Percentiles rank a stretch among this genome's conserved stretches.
Conservation (phyloP, 2,329 filamentous ascomycete species). For the Colletotrichum caudatum region DNA sequence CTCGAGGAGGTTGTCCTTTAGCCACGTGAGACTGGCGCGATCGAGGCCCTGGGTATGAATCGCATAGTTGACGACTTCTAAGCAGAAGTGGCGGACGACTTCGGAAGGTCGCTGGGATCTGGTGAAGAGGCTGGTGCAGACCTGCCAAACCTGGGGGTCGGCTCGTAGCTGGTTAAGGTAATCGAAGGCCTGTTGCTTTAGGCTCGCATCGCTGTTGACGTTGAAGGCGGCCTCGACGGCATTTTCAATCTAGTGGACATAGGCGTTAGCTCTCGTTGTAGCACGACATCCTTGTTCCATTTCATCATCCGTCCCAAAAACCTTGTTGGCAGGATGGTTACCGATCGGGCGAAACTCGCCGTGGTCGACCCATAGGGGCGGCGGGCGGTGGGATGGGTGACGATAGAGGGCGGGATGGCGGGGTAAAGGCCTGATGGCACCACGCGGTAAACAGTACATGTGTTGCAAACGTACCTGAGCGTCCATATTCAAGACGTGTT, state of each 20-base stretch:
- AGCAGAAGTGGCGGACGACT: slow-evolving; percentile 86
- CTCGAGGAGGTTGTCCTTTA: slow-evolving; percentile 84
- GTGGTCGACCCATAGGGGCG: slow-evolving; percentile 20
- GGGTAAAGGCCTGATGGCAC: slow-evolving; percentile 43
- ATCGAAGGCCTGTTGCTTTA: slow-evolving; percentile 86
- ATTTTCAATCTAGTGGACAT: slow-evolving; percentile 80
- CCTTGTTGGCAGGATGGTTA: not conserved
- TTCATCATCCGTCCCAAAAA: not conserved
- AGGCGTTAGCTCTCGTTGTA: slow-evolving; percentile 13
- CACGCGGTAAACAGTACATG: slow-evolving; percentile 32
- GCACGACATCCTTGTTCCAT: not conserved
- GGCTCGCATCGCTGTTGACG: slow-evolving; percentile 77
- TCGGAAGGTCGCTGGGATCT: slow-evolving; percentile 81
- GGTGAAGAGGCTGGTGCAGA: slow-evolving; percentile 87
- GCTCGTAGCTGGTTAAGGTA: slow-evolving; percentile 83
- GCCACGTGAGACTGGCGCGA: slow-evolving; percentile 74
- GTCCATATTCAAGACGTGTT: slow-evolving; percentile 55
- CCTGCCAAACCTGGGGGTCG: slow-evolving; percentile 89
- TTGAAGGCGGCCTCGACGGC: slow-evolving; percentile 95
- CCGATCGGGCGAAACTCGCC: slow-evolving; percentile 22
- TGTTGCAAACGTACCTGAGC: slow-evolving; percentile 57
- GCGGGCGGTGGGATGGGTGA: slow-evolving; percentile 36
- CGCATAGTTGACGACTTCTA: slow-evolving; percentile 94
- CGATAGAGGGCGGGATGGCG: slow-evolving; percentile 47
- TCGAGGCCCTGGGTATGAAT: slow-evolving; percentile 85